A percentile compares a stretch with the other conserved stretches of the same genome.
Conservation (phyloP, 768 basidiomycete species). For the Lentinus tigrinus region DNA sequence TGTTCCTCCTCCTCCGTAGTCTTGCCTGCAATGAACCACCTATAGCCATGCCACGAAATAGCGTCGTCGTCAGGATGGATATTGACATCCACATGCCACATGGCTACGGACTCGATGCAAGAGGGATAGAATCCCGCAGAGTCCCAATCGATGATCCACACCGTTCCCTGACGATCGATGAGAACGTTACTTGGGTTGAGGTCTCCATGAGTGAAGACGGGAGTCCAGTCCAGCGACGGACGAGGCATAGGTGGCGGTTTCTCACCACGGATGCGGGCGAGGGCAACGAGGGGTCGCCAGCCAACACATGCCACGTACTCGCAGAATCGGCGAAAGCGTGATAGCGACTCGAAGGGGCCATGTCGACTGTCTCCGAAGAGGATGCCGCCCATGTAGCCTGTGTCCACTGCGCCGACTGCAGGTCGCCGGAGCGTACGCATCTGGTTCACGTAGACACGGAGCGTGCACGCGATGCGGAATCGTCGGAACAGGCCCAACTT, state of each 20-base stretch:
- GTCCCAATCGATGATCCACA: constrained; percentile 19
- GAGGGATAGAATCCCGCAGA: constrained; percentile 12
- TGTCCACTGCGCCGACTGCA: constrained; percentile 2
- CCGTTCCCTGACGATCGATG: background rate
- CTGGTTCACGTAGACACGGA: constrained; percentile 19
- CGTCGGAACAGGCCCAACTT: constrained; percentile 5
- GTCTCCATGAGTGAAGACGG: constrained; percentile 16
- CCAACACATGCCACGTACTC: constrained; percentile 6
- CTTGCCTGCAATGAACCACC: constrained; percentile 7
- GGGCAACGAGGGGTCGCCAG: background rate
- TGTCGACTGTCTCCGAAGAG: constrained; percentile 9
- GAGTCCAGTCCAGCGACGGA: background rate
- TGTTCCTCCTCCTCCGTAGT: background rate
- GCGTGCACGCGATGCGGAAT: constrained; percentile 20
- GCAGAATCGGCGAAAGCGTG: constrained; percentile 7
- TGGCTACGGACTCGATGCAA: constrained; percentile 1
- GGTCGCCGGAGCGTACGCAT: constrained; percentile 5
- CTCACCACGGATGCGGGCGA: background rate
- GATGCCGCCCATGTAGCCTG: constrained; percentile 1
- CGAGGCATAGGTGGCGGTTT: background rate
- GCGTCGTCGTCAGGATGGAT: background rate
- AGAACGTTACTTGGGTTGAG: constrained; percentile 12
- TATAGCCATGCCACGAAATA: background rate
- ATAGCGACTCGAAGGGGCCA: background rate
- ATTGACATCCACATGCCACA: background rate